Percentiles rank a stretch among this genome's conserved stretches.
These are phyloP conservation scores for Crithidia brevicula DNA, from an alignment of 208 protist genomes.

Conservation along the genomic window DNA sequence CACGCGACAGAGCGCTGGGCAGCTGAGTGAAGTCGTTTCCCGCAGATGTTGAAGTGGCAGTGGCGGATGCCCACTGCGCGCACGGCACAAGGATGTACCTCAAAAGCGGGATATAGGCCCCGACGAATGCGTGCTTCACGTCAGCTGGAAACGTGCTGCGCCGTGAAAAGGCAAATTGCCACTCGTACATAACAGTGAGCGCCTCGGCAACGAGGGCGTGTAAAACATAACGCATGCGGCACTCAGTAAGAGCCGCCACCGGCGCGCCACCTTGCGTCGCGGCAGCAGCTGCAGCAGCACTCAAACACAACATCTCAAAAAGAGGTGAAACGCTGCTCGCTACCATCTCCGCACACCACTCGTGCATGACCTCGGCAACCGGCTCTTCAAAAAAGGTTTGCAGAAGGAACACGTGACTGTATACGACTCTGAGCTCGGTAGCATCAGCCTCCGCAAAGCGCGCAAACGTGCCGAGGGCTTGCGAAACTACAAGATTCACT, in stretches of 20 bases:
- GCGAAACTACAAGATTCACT: slow-evolving; percentile 1
- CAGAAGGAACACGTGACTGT: slow-evolving; percentile 21
- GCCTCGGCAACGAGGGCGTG: slow-evolving; percentile 16
- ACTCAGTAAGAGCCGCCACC: not conserved
- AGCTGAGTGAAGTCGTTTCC: not conserved
- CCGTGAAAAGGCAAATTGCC: slow-evolving; percentile 17
- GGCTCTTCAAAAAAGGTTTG: slow-evolving; percentile 26
- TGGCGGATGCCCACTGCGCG: slow-evolving; percentile 4
- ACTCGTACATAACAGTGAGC: slow-evolving; percentile 23
- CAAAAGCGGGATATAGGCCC: slow-evolving; percentile 16
- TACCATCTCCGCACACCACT: slow-evolving; percentile 22
- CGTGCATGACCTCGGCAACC: slow-evolving; percentile 6
- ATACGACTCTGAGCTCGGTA: not conserved
- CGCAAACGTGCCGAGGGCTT: slow-evolving; percentile 9
- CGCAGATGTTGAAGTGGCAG: not conserved
- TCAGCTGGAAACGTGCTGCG: slow-evolving; percentile 19
- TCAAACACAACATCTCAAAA: slow-evolving; percentile 18
- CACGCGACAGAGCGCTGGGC: not conserved
- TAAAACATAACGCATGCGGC: slow-evolving; percentile 4
- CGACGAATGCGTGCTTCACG: slow-evolving; percentile 21
- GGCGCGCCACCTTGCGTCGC: not conserved
- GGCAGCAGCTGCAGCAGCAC: not conserved
- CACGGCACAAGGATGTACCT: slow-evolving; percentile 12
- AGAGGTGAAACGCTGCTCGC: slow-evolving; percentile 20
- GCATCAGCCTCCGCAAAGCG: slow-evolving; percentile 3